Evolutionary conservation across 352 stramenopile species (phyloP).

Genomic region (Blastocystis sp.): DNA sequence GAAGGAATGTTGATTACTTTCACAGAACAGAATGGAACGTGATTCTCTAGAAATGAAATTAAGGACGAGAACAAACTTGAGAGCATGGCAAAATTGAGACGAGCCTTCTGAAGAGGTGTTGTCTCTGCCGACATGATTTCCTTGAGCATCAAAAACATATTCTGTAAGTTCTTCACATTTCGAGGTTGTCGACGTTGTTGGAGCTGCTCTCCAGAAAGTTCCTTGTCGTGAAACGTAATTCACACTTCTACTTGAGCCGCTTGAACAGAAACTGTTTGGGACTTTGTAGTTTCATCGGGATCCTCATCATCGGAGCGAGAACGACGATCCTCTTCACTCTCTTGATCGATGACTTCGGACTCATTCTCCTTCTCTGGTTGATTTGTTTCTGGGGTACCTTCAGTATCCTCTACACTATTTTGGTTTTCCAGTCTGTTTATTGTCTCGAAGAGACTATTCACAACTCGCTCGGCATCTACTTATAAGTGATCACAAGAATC

Average conservation of each 20-base stretch:
- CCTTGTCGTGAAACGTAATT: neutral
- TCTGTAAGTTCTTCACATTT: neutral
- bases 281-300: neutral
- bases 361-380: neutral
- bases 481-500: neutral
- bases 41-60: neutral
- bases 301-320: neutral
- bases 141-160: conserved; percentile 2
- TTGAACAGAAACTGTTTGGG: neutral
- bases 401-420: too few relatives aligned
- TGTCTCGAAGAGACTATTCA: conserved; percentile 37
- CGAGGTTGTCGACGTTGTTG: neutral
- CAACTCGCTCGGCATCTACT: conserved; percentile 42
- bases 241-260: neutral
- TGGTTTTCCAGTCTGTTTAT: conserved; percentile 9
- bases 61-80: neutral
- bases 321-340: too few relatives aligned
- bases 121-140: neutral
- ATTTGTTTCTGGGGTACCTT: neutral
- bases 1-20: conserved; percentile 10
- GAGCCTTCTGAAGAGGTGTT: conserved; percentile 38
- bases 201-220: neutral
- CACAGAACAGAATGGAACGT: conserved; percentile 14
- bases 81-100: neutral
- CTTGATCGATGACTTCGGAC: too few relatives aligned